Evolutionary conservation across 2,329 filamentous ascomycete genomes (phyloP), one percentile per base, ranked within the genome.

Genomic region (Aureobasidium pullulans): DNA sequence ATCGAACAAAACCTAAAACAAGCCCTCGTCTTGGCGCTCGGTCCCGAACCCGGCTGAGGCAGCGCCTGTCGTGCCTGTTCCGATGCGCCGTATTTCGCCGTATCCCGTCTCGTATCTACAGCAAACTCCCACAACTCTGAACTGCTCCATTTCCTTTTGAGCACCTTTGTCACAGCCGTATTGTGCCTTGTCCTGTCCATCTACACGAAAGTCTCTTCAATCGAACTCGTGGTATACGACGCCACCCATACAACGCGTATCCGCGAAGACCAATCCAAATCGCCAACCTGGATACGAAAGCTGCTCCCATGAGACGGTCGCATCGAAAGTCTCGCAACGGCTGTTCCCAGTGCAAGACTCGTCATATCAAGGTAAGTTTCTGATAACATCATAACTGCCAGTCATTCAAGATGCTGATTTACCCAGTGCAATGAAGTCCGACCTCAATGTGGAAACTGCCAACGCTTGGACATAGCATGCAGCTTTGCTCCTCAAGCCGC

Each of bases 311-410:
- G 57, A 64, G 66, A 40, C 67, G 70, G 59, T 62, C 70, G 4
- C 73, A 75, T 60, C 68, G 65, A 42, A 75, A 74, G 62, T 75
- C 72, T n/a, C 67, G 71, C 43, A 70, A 69, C 60, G 73, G 72
- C 28, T 75, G 73, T 49, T 34, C 65, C 7, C 67, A 72, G 62
- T 75, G 72, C 59, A 75, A 75, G 61, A 67, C 67, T 28, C 68
- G 72, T 8, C 72, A 74, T 60, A 66, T 74, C 46, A 74, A 73
- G 64, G 72, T 73, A 63, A 57, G 29, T 2, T 23, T 23, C 13
- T 37, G 2, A 52, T 11, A 15, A 19, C 7, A 9, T 11, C 23
- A 5, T 3, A 3, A 37, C 6, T 10, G 15, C 2, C 7, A 4
- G 1, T 3, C 5, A 3, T 5, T 10, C n/a, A 13, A 29, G 6